Conservation (phyloP, 1,139 yeast species). For the Wickerhamomyces sp. region DNA sequence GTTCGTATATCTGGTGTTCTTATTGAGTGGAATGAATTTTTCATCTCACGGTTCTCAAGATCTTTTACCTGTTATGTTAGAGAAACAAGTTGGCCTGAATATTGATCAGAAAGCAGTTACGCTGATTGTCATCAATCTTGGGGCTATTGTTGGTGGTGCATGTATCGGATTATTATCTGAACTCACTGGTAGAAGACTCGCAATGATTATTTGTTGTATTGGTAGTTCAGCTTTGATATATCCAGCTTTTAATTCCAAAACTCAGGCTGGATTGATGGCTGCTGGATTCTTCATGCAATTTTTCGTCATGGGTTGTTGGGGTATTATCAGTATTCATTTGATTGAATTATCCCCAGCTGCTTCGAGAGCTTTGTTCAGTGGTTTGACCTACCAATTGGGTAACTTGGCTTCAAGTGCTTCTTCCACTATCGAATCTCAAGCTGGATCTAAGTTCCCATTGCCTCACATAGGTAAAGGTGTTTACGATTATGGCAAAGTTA, state of each 20-base stretch:
- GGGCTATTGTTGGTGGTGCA: slow-evolving; percentile 48
- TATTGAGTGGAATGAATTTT: slow-evolving; percentile 48
- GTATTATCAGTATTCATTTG: slow-evolving; percentile 48
- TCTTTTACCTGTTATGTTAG: slow-evolving; percentile 45
- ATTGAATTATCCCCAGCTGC: slow-evolving; percentile 54
- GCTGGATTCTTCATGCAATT: slow-evolving; percentile 76
- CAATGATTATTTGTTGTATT: slow-evolving; percentile 39
- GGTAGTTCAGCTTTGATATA: slow-evolving; percentile 49
- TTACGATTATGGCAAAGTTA: slow-evolving; percentile 38
- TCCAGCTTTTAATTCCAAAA: slow-evolving; percentile 39
- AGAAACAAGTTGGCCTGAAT: slow-evolving; percentile 34
- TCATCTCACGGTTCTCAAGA: slow-evolving; percentile 55
- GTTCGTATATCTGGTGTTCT: slow-evolving; percentile 39
- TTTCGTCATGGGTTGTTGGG: slow-evolving; percentile 63
- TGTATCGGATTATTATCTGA: slow-evolving; percentile 43
- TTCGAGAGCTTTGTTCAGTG: slow-evolving; percentile 47
- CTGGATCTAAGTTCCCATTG: slow-evolving; percentile 19
- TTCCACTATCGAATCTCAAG: slow-evolving; percentile 50
- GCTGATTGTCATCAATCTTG: slow-evolving; percentile 43
- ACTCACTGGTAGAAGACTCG: slow-evolving; percentile 43
- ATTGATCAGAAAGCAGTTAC: slow-evolving; percentile 40
- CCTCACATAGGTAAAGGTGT: slow-evolving; percentile 21
- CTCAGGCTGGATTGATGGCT: slow-evolving; percentile 54
- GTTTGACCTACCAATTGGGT: slow-evolving; percentile 54
- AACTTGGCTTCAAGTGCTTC: slow-evolving; percentile 55